These are phyloP conservation scores for Thecaphora frezii DNA, from an alignment of 1,284 basidiomycete species.

Conservation along the genomic window DNA sequence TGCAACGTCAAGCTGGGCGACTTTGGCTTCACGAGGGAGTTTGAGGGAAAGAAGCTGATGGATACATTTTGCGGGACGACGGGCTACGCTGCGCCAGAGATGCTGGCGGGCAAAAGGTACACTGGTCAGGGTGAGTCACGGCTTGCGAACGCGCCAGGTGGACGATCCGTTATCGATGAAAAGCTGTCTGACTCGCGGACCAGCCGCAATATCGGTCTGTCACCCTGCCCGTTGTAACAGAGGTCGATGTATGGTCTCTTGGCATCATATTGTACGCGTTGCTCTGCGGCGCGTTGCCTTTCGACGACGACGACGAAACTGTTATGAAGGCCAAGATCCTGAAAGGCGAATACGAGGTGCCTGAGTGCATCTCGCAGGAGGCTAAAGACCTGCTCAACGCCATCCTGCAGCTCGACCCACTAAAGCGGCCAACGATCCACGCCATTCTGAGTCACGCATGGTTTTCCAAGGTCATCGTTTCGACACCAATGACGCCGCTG, in stretches of 20 bases:
- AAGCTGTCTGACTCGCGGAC: neutral
- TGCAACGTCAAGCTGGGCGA: slow-evolving; percentile 72
- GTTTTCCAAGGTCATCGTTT: slow-evolving; percentile 65
- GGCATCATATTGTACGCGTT: slow-evolving; percentile 94
- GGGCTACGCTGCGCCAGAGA: slow-evolving; percentile 91
- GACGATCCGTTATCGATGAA: no score
- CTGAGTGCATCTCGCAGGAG: slow-evolving; percentile 76
- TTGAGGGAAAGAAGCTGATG: slow-evolving; percentile 77
- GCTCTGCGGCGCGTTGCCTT: slow-evolving; percentile 89
- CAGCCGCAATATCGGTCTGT: neutral
- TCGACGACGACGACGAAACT: slow-evolving; percentile 92
- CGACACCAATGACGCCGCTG: slow-evolving; percentile 42
- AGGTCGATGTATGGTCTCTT: slow-evolving; percentile 96
- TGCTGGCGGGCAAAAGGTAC: slow-evolving; percentile 85
- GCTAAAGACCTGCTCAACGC: slow-evolving; percentile 75
- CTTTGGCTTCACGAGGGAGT: slow-evolving; percentile 95
- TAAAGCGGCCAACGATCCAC: slow-evolving; percentile 75
- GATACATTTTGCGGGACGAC: slow-evolving; percentile 98
- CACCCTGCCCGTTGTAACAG: slow-evolving; percentile 60
- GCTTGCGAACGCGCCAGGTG: no score
- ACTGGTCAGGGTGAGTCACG: slow-evolving; percentile 75
- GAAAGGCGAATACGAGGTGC: slow-evolving; percentile 84
- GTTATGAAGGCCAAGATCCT: slow-evolving; percentile 86
- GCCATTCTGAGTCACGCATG: slow-evolving; percentile 86
- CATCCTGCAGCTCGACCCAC: slow-evolving; percentile 78